These are phyloP conservation scores for Fusarium hostae DNA, from an alignment of 2,329 filamentous ascomycete genomes.

Conservation along the genomic window DNA sequence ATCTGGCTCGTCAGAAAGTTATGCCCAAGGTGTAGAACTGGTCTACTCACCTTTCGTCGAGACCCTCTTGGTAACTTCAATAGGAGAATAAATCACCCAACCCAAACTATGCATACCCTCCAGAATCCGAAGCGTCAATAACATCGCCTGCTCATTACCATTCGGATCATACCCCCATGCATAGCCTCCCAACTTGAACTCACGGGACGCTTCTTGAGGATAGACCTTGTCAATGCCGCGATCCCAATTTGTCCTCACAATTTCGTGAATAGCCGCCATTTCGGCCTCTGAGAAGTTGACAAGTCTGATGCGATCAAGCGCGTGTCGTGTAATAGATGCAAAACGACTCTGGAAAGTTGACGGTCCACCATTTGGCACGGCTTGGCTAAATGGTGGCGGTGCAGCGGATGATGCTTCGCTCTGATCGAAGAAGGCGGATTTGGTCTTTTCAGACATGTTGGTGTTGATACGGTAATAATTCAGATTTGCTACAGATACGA, in stretches of 20 bases:
- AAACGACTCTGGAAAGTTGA: neutral
- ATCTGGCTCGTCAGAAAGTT: neutral
- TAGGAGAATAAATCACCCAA: slow-evolving; percentile 16
- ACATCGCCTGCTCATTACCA: slow-evolving; percentile 16
- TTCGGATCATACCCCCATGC: slow-evolving; percentile 10
- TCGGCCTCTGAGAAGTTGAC: slow-evolving; percentile 18
- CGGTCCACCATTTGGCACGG: neutral
- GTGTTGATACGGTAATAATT: fast-evolving
- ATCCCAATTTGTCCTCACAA: slow-evolving; percentile 2
- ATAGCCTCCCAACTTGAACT: slow-evolving; percentile 19
- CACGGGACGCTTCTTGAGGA: neutral
- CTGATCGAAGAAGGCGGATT: neutral
- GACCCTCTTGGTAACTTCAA: slow-evolving; percentile 14
- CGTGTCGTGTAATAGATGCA: slow-evolving; percentile 1
- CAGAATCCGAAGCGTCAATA: slow-evolving; percentile 8
- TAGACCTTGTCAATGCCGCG: slow-evolving; percentile 12
- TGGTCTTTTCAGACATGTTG: slow-evolving; percentile 4
- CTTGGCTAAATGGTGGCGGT: slow-evolving; percentile 2
- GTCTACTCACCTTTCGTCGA: slow-evolving; percentile 5
- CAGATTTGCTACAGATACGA: fast-evolving
- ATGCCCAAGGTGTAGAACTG: fast-evolving
- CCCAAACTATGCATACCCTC: slow-evolving; percentile 1
- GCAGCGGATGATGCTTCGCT: neutral
- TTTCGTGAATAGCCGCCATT: slow-evolving; percentile 1
- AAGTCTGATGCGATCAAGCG: slow-evolving; percentile 6